These are phyloP conservation scores for Cichorium intybus DNA, from an alignment of 140 eudicot genomes.

Conservation along the genomic window DNA sequence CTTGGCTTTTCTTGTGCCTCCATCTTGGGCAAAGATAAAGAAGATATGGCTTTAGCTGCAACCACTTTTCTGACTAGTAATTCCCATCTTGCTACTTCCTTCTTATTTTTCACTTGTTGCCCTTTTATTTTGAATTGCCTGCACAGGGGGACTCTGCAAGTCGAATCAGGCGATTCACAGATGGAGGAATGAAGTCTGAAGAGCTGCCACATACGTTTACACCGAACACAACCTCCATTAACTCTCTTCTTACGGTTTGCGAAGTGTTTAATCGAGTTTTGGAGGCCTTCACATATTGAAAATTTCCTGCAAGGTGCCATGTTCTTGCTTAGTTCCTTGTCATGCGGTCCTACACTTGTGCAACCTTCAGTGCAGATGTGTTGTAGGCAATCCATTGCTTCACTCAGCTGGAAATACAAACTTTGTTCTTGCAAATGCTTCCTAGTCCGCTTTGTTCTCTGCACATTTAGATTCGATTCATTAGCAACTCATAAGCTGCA, in stretches of 20 bases:
- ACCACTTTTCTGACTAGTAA: slow-evolving; percentile 68
- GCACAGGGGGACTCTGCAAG: slow-evolving; percentile 91
- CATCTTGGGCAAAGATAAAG: slow-evolving; percentile 57
- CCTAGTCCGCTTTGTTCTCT: slow-evolving; percentile 82
- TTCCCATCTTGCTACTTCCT: slow-evolving; percentile 67
- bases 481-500: background rate
- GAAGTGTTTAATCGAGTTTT: slow-evolving; percentile 70
- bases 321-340: slow-evolving; percentile 50
- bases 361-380: slow-evolving; percentile 95
- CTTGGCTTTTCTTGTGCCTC: slow-evolving; percentile 43
- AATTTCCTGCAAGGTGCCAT: slow-evolving; percentile 71
- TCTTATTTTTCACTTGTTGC: slow-evolving; percentile 38
- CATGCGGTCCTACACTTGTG: slow-evolving; percentile 82
- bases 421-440: slow-evolving; percentile 66
- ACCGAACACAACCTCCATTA: slow-evolving; percentile 74
- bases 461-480: slow-evolving; percentile 4
- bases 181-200: slow-evolving; percentile 79
- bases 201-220: slow-evolving; percentile 96
- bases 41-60: slow-evolving; percentile 73
- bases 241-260: slow-evolving; percentile 72
- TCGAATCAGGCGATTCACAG: slow-evolving; percentile 61
- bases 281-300: slow-evolving; percentile 78
- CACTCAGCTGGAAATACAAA: slow-evolving; percentile 71
- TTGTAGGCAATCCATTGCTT: slow-evolving; percentile 94
- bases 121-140: slow-evolving; percentile 73